Conservation (phyloP, 441 rosid genomes). For the Erodium moschatum region DNA sequence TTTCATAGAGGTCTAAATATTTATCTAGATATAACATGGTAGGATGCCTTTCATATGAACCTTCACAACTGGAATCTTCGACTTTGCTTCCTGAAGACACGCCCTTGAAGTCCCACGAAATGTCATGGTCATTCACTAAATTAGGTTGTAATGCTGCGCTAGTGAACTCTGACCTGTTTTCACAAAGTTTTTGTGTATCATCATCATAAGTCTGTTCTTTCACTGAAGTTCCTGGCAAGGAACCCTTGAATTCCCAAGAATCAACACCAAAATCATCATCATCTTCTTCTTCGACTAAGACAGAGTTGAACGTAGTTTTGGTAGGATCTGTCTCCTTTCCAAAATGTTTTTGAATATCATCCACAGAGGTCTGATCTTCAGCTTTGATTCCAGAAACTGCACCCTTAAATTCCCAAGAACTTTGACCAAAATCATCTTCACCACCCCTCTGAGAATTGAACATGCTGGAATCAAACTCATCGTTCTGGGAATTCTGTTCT, state of each 20-base stretch:
- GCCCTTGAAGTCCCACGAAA: conserved; percentile 13
- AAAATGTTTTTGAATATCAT: conserved; percentile 26
- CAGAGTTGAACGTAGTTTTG: conserved; percentile 18
- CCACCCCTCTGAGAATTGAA: no score
- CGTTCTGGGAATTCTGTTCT: no score
- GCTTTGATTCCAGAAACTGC: conserved; percentile 20
- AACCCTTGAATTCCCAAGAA: conserved; percentile 62
- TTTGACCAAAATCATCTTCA: no score
- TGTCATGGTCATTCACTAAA: conserved; percentile 1
- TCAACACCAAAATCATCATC: conserved; percentile 43
- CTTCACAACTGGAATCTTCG: conserved; percentile 19
- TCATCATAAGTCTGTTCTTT: conserved; percentile 23
- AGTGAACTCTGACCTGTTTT: not conserved
- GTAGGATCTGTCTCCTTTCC: conserved; percentile 25
- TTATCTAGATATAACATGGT: conserved; percentile 27
- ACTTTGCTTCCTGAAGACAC: conserved; percentile 3
- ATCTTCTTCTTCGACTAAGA: conserved; percentile 15
- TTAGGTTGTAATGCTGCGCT: not conserved
- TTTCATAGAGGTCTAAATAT: conserved; percentile 40
- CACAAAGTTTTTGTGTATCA: not conserved
- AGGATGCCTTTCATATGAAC: conserved; percentile 20
- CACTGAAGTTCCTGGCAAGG: conserved; percentile 26
- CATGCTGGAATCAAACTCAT: no score
- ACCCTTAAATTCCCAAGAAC: no score
- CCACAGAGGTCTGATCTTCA: conserved; percentile 32